phyloP scores from a whole-genome alignment of 768 basidiomycete genomes.

The Kwoniella pini region DNA sequence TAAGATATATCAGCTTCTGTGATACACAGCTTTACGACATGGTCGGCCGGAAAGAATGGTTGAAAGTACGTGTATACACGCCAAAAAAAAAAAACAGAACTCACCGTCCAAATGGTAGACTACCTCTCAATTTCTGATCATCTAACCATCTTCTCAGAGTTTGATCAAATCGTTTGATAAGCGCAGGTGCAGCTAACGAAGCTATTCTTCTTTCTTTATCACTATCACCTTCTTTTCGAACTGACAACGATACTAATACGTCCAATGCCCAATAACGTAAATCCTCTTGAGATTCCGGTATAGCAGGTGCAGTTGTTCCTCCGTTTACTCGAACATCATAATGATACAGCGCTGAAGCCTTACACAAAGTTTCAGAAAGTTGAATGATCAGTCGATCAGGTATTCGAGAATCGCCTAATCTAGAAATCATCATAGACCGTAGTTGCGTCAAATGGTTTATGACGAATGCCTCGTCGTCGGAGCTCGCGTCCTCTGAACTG shows the following conservation, averaged over 20 bases:
- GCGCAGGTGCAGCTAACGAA: conserved; percentile 67
- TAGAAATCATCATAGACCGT: conserved; percentile 25
- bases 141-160: conserved; percentile 74
- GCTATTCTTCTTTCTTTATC: conserved; percentile 84
- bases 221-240: conserved; percentile 50
- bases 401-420: conserved; percentile 25
- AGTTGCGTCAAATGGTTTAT: conserved; percentile 30
- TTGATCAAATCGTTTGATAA: conserved; percentile 73
- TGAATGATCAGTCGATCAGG: conserved; percentile 32
- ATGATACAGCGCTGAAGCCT: conserved; percentile 42
- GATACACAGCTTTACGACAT: too few species aligned
- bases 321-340: conserved; percentile 23
- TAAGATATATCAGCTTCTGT: neutral
- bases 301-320: conserved; percentile 39
- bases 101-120: conserved; percentile 82
- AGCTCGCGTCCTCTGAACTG: conserved; percentile 10
- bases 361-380: conserved; percentile 33
- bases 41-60: too few species aligned
- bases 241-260: conserved; percentile 26
- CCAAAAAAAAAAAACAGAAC: conserved; percentile 15
- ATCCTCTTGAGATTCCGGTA: conserved; percentile 30
- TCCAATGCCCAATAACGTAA: conserved; percentile 48
- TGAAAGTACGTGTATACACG: too few species aligned
- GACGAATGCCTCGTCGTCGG: conserved; percentile 47
- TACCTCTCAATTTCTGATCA: conserved; percentile 80